phyloP scores from a whole-genome alignment of 2,329 filamentous ascomycete genomes.

The Pseudocercospora cruenta region DNA sequence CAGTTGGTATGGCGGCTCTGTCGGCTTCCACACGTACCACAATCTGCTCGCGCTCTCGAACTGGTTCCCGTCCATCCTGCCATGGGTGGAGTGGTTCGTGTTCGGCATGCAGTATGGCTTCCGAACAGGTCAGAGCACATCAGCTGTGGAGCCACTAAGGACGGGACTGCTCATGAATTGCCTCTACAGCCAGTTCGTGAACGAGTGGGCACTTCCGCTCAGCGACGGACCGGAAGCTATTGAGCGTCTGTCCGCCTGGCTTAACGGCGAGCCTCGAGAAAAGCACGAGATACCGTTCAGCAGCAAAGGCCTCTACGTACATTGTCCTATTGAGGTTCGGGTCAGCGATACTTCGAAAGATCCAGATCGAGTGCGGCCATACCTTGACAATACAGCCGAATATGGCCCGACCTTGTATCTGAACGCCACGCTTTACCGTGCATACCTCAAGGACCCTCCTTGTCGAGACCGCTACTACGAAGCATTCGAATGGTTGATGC shows the following conservation, averaged over 20 bases:
- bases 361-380: slow-evolving; percentile 57
- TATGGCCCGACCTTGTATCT: slow-evolving; percentile 80
- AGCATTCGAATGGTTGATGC: slow-evolving; percentile 90
- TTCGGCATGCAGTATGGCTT: slow-evolving; percentile 98
- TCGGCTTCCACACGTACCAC: slow-evolving; percentile 91
- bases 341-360: slow-evolving; percentile 69
- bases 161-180: slow-evolving; percentile 93
- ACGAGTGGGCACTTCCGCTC: slow-evolving; percentile 94
- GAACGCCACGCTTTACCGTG: slow-evolving; percentile 86
- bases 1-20: slow-evolving; percentile 77
- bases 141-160: slow-evolving; percentile 79
- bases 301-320: slow-evolving; percentile 78
- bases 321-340: slow-evolving; percentile 90
- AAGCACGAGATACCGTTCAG: slow-evolving; percentile 74
- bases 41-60: slow-evolving; percentile 82
- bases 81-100: slow-evolving; percentile 92
- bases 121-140: slow-evolving; percentile 66
- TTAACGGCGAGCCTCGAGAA: slow-evolving; percentile 72
- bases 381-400: slow-evolving; percentile 71
- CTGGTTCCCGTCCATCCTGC: slow-evolving; percentile 76
- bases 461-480: slow-evolving; percentile 79
- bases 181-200: slow-evolving; percentile 96
- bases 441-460: slow-evolving; percentile 76
- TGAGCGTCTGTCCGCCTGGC: slow-evolving; percentile 79
- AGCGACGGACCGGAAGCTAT: slow-evolving; percentile 85